Conservation (phyloP, 208 protist genomes). For the Leishmania tarentolae region DNA sequence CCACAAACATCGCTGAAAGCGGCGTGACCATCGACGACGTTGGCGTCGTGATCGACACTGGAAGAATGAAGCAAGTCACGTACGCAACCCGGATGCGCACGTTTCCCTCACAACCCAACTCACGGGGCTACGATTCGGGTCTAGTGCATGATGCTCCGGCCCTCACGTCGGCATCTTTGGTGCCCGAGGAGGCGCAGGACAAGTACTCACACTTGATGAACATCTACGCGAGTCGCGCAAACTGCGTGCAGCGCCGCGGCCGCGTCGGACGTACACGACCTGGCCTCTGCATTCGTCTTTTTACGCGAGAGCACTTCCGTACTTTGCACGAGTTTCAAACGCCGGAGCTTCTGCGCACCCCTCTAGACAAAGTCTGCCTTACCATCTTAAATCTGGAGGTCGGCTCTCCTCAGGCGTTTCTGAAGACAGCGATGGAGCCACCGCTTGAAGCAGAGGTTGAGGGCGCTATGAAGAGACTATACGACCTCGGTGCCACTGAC, state of each 20-base stretch:
- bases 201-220: constrained; percentile 65
- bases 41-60: constrained; percentile 97
- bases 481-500: constrained; percentile 82
- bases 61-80: constrained; percentile 95
- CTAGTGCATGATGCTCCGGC: background rate
- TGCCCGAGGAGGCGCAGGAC: constrained; percentile 9
- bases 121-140: constrained; percentile 40
- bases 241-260: constrained; percentile 94
- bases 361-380: constrained; percentile 94
- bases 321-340: constrained; percentile 86
- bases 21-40: constrained; percentile 99
- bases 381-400: constrained; percentile 68
- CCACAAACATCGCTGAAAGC: constrained; percentile 99
- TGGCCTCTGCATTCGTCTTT: constrained; percentile 95
- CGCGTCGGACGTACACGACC: constrained; percentile 93
- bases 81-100: constrained; percentile 75
- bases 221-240: constrained; percentile 85
- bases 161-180: background rate
- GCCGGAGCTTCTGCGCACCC: constrained; percentile 94
- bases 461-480: constrained; percentile 65
- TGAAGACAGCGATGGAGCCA: constrained; percentile 81
- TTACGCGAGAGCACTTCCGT: constrained; percentile 82
- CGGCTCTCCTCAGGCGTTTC: constrained; percentile 64
- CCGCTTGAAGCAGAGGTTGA: constrained; percentile 58
- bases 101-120: constrained; percentile 31